phyloP scores from a whole-genome alignment of 2,329 filamentous ascomycete genomes.

The Plectosphaerella plurivora region DNA sequence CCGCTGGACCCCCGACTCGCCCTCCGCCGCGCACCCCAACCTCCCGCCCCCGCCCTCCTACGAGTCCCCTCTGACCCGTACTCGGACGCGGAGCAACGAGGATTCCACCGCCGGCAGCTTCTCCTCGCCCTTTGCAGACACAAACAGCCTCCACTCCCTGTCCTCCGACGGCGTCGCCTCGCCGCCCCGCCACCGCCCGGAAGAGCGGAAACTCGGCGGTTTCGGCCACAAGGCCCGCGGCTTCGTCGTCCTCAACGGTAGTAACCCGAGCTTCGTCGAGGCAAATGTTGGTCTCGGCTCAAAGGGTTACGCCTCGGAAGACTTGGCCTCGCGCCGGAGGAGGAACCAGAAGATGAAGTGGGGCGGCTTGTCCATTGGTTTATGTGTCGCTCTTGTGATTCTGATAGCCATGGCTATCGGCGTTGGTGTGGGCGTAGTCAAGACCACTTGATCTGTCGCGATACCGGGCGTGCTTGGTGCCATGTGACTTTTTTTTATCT shows the following conservation, averaged over 20 bases:
- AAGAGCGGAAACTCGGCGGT: background rate
- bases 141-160: background rate
- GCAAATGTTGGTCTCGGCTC: background rate
- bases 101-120: background rate
- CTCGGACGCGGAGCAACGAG: conserved; percentile 4
- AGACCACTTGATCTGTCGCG: background rate
- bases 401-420: conserved; percentile 11
- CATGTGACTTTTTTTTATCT: background rate
- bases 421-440: conserved; percentile 3
- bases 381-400: conserved; percentile 9
- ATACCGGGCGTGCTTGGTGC: background rate
- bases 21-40: conserved; percentile 11
- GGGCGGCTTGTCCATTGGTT: conserved; percentile 3
- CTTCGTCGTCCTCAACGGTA: background rate
- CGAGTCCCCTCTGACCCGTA: conserved; percentile 1
- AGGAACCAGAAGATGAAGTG: conserved; percentile 12
- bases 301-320: background rate
- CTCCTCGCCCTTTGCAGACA: conserved; percentile 1
- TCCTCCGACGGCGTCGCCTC: conserved; percentile 1
- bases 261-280: background rate
- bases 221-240: background rate
- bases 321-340: conserved; percentile 6
- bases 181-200: background rate
- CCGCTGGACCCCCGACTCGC: conserved; percentile 11
- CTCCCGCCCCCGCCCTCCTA: conserved; percentile 13